A percentile compares a stretch with the other conserved stretches of the same genome.
Evolutionary conservation across 1,284 basidiomycete genomes (phyloP).

Genomic region (Schizophyllum commune): DNA sequence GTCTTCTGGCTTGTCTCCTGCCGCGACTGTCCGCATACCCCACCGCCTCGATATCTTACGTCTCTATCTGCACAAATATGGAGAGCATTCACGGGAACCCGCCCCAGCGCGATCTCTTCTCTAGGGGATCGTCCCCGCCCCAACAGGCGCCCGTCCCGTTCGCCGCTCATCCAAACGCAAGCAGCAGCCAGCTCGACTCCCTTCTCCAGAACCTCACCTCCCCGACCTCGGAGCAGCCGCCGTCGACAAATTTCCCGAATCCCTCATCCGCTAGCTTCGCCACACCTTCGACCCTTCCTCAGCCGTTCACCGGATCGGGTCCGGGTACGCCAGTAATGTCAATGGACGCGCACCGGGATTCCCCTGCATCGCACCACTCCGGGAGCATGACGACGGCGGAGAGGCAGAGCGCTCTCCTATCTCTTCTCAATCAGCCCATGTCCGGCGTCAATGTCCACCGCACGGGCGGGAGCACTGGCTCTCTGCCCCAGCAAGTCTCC

Average conservation of each 20-base stretch:
- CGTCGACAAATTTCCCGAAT: not conserved
- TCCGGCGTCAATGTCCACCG: constrained; percentile 20
- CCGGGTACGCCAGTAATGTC: constrained; percentile 47
- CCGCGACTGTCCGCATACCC: not conserved
- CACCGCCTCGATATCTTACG: constrained; percentile 7
- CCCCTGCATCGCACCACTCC: constrained; percentile 23
- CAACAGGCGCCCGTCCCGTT: constrained; percentile 27
- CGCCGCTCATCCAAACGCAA: constrained; percentile 22
- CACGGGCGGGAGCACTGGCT: constrained; percentile 7
- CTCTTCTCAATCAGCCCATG: constrained; percentile 49
- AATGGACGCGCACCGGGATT: constrained; percentile 38
- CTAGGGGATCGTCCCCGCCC: constrained; percentile 50
- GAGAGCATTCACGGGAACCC: constrained; percentile 27
- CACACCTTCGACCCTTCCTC: constrained; percentile 10
- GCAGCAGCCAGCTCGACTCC: constrained; percentile 47
- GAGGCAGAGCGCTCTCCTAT: constrained; percentile 65
- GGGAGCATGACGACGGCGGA: constrained; percentile 39
- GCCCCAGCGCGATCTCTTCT: constrained; percentile 46
- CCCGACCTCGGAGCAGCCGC: constrained; percentile 21
- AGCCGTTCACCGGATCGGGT: constrained; percentile 33
- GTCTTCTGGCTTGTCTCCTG: not conserved
- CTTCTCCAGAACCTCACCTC: constrained; percentile 45
- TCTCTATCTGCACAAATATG: constrained; percentile 19
- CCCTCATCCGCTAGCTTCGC: not conserved
- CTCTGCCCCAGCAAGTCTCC: constrained; percentile 44